Percentiles rank a stretch among this genome's conserved stretches.
These are phyloP conservation scores for Blastocrithidia nonstop DNA, from an alignment of 208 protist species.

Conservation along the genomic window DNA sequence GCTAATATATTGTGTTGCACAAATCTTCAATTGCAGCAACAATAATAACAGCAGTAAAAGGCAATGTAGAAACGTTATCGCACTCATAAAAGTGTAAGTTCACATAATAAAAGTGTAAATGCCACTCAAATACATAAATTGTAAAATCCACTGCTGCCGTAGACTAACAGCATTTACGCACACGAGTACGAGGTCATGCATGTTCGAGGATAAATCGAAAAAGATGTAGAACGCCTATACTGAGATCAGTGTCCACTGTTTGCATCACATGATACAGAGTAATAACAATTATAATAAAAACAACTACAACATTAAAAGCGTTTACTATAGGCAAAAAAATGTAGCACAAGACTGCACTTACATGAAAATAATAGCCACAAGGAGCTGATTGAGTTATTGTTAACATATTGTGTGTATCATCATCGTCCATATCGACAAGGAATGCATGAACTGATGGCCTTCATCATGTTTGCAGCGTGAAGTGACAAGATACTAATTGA, in stretches of 20 bases:
- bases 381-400: no score
- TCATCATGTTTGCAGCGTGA: conserved; percentile 42
- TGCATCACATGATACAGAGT: no score
- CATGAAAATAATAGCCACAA: no score
- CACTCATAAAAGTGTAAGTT: not conserved
- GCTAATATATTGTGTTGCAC: not conserved
- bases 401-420: conserved; percentile 41
- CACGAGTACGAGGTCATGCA: conserved; percentile 25
- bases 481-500: conserved; percentile 14
- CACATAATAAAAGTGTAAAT: not conserved
- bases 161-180: conserved; percentile 33
- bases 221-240: conserved; percentile 53
- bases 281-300: conserved; percentile 17
- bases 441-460: conserved; percentile 84
- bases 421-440: conserved; percentile 70
- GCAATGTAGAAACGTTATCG: not conserved
- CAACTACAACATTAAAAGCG: conserved; percentile 17
- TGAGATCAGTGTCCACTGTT: conserved; percentile 50
- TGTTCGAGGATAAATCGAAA: conserved; percentile 19
- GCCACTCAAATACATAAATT: conserved; percentile 1
- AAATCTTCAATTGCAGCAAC: not conserved
- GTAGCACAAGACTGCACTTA: no score
- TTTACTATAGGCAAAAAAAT: no score
- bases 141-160: conserved; percentile 48
- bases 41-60: conserved; percentile 2